phyloP scores from a whole-genome alignment of 2,329 filamentous ascomycete species.

The Teratosphaeria nubilosa region DNA sequence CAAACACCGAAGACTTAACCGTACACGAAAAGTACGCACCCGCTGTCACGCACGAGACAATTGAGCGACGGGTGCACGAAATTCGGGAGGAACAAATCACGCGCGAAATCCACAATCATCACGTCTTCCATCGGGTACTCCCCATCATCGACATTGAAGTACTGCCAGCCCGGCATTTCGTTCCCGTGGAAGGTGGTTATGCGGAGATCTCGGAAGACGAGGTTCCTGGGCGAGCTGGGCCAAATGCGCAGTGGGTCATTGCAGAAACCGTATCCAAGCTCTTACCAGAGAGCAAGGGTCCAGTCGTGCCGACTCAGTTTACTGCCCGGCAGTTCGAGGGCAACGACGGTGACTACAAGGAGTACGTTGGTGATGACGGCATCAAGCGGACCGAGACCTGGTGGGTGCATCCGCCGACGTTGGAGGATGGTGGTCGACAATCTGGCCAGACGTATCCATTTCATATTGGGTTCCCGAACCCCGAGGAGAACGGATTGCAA shows the following conservation, averaged over 20 bases:
- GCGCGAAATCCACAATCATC: slow-evolving; percentile 46
- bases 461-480: slow-evolving; percentile 16
- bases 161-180: slow-evolving; percentile 43
- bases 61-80: slow-evolving; percentile 36
- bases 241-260: slow-evolving; percentile 23
- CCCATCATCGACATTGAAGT: slow-evolving; percentile 45
- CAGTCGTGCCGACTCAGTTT: slow-evolving; percentile 17
- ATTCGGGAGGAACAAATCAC: slow-evolving; percentile 39
- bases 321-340: slow-evolving; percentile 28
- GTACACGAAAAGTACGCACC: slow-evolving; percentile 30
- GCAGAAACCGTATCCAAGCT: slow-evolving; percentile 24
- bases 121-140: slow-evolving; percentile 43
- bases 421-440: slow-evolving; percentile 26
- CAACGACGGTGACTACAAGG: slow-evolving; percentile 31
- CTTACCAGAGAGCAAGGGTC: slow-evolving; percentile 10
- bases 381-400: slow-evolving; percentile 33
- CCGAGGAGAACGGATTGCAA: slow-evolving; percentile 13
- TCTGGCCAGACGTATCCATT: slow-evolving; percentile 27
- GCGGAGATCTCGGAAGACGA: slow-evolving; percentile 38
- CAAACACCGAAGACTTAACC: slow-evolving; percentile 30
- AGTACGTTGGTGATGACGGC: slow-evolving; percentile 31
- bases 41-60: slow-evolving; percentile 40
- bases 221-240: slow-evolving; percentile 23
- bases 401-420: slow-evolving; percentile 36
- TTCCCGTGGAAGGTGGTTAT: slow-evolving; percentile 29